phyloP scores from a whole-genome alignment of 768 basidiomycete genomes.

The Naganishia vishniacii region DNA sequence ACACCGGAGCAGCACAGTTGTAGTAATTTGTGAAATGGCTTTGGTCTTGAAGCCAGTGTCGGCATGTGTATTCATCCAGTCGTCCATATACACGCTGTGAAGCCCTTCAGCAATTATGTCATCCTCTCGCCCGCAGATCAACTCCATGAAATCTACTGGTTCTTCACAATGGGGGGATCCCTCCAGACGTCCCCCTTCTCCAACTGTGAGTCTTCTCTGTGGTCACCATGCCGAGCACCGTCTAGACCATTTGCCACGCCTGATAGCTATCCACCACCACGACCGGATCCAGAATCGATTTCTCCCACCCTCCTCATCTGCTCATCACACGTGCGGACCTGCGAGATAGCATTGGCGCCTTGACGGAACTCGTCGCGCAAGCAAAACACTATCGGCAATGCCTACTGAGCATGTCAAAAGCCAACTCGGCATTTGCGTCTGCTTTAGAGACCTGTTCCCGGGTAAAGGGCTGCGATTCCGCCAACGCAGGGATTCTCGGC shows the following conservation, averaged over 20 bases:
- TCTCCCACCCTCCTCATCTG: slow-evolving; percentile 35
- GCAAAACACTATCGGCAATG: slow-evolving; percentile 76
- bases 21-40: no score
- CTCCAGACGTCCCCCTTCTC: slow-evolving; percentile 36
- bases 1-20: no score
- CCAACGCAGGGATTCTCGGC: slow-evolving; percentile 69
- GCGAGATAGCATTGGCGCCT: slow-evolving; percentile 40
- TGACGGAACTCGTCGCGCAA: slow-evolving; percentile 62
- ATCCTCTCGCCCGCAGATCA: slow-evolving; percentile 1
- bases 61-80: no score
- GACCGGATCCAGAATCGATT: slow-evolving; percentile 39
- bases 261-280: slow-evolving; percentile 44
- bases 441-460: slow-evolving; percentile 77
- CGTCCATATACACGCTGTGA: no score
- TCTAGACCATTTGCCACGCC: no score
- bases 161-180: slow-evolving; percentile 12
- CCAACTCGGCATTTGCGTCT: slow-evolving; percentile 76
- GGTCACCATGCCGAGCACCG: neutral
- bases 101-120: no score
- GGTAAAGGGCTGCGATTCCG: slow-evolving; percentile 64
- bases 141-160: neutral
- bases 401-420: slow-evolving; percentile 71
- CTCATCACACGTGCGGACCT: slow-evolving; percentile 45
- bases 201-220: slow-evolving; percentile 35
- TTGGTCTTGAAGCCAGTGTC: no score